A percentile compares a stretch with the other conserved stretches of the same genome.
Conservation (phyloP, 1,284 basidiomycete genomes). For the Boletus sp. region DNA sequence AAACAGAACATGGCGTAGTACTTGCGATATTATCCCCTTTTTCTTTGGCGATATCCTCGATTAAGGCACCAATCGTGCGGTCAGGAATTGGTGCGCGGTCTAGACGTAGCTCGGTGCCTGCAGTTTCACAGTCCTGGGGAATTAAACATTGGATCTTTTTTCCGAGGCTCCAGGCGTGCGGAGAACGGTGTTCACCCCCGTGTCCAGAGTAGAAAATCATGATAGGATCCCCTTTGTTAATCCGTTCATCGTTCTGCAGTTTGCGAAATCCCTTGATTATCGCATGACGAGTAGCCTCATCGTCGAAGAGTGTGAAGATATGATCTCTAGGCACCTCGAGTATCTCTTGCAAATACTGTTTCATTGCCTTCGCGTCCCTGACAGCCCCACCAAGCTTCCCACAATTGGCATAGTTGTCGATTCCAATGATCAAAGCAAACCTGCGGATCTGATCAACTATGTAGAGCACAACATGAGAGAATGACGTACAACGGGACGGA, state of each 20-base stretch:
- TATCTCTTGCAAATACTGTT: background rate
- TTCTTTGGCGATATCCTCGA: background rate
- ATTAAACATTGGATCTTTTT: slow-evolving; percentile 1
- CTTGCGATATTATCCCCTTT: slow-evolving; percentile 7
- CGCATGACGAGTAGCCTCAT: background rate
- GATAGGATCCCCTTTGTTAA: slow-evolving; percentile 2
- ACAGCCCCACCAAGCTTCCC: background rate
- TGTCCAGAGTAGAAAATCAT: slow-evolving; percentile 7
- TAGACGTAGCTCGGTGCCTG: background rate
- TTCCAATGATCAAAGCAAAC: slow-evolving; percentile 5
- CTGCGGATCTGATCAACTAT: background rate
- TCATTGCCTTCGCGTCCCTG: background rate
- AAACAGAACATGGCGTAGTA: too few species aligned
- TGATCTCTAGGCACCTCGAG: background rate
- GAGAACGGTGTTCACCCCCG: background rate
- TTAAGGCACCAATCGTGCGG: background rate
- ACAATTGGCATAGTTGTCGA: background rate
- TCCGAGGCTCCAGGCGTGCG: background rate
- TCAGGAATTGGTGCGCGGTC: background rate
- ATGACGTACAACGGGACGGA: background rate
- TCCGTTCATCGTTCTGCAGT: background rate
- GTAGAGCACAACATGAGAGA: background rate
- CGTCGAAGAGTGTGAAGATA: background rate
- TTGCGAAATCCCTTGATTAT: background rate
- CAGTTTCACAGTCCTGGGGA: background rate